phyloP scores from a whole-genome alignment of 768 basidiomycete species.

The Jaapia argillacea region DNA sequence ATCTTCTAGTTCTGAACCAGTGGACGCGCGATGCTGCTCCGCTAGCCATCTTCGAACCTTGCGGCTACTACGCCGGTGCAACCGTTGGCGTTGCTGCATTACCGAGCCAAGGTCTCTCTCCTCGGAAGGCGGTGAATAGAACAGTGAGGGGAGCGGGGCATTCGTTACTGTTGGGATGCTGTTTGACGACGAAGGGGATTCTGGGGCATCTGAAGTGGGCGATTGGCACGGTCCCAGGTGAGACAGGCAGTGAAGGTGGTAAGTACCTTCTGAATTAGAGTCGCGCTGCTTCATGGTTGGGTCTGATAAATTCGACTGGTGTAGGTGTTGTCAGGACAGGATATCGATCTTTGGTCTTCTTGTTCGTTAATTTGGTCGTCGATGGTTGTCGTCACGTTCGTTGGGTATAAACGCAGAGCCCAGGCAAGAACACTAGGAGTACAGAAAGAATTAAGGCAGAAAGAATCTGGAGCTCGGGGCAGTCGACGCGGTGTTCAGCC shows the following conservation, averaged over 20 bases:
- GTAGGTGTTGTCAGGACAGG: no score
- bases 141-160: neutral
- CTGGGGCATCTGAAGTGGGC: neutral
- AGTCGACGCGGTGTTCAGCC: no score
- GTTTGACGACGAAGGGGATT: neutral
- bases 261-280: no score
- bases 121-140: conserved; percentile 23
- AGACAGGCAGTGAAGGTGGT: no score
- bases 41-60: neutral
- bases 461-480: no score
- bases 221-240: no score
- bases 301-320: no score
- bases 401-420: no score
- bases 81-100: neutral
- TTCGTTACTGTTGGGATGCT: neutral
- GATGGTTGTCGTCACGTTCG: conserved; percentile 2
- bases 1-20: conserved; percentile 10
- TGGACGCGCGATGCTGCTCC: conserved; percentile 9
- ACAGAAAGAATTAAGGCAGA: no score
- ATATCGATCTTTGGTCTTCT: no score
- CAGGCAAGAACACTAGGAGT: no score
- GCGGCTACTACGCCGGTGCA: neutral
- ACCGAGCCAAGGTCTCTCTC: neutral
- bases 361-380: neutral
- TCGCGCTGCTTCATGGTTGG: no score